Evolutionary conservation across 2,329 filamentous ascomycete species (phyloP).

Genomic region (Fusarium devonianum): DNA sequence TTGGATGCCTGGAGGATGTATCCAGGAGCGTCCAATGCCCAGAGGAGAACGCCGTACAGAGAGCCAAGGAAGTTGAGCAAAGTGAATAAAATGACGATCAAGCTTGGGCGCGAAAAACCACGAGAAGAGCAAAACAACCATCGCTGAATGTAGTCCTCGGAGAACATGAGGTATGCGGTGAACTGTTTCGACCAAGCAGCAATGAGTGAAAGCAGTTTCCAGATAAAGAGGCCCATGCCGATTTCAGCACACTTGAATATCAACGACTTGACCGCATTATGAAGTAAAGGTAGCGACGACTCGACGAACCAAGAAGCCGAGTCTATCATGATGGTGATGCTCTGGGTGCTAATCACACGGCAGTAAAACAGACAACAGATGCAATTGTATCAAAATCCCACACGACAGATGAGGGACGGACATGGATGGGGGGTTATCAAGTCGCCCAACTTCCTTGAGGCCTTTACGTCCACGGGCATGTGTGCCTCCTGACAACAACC

Average conservation of each 20-base stretch:
- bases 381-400: no score
- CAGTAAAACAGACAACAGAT: no score
- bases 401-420: no score
- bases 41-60: constrained; percentile 26
- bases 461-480: no score
- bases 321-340: constrained; percentile 20
- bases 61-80: constrained; percentile 15
- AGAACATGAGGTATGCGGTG: constrained; percentile 33
- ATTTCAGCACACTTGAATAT: constrained; percentile 31
- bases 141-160: constrained; percentile 29
- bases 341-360: no score
- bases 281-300: constrained; percentile 27
- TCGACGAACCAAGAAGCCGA: constrained; percentile 8
- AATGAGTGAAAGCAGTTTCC: constrained; percentile 23
- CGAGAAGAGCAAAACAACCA: constrained; percentile 19
- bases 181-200: constrained; percentile 29
- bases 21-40: constrained; percentile 27
- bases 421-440: no score
- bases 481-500: no score
- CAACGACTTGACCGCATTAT: constrained; percentile 30
- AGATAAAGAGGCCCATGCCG: constrained; percentile 27
- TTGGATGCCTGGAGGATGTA: constrained; percentile 17
- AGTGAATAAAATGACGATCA: constrained; percentile 19
- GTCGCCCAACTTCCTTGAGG: no score
- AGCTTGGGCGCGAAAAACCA: constrained; percentile 15